phyloP scores from a whole-genome alignment of 164 flowering plant genomes.

The Tinospora cordifolia region DNA sequence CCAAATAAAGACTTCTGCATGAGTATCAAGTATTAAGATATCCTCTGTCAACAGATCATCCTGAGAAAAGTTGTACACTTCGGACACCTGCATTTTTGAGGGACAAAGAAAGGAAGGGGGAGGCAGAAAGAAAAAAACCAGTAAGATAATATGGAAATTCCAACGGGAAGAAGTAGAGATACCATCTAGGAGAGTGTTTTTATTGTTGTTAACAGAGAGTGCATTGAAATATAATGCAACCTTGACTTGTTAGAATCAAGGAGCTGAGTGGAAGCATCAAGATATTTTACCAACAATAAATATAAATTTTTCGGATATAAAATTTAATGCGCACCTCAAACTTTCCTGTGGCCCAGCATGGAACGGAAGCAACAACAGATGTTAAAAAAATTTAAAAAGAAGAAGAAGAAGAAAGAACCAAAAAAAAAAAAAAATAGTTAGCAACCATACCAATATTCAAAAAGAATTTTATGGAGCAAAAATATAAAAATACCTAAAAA shows the following conservation, averaged over 20 bases:
- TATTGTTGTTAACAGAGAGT: not conserved
- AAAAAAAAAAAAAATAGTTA: conserved; percentile 17
- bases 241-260: not conserved
- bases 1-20: conserved; percentile 97
- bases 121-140: not conserved
- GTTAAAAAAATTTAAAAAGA: too few species aligned
- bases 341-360: conserved; percentile 63
- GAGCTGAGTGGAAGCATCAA: not conserved
- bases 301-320: not conserved
- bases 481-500: not conserved
- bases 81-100: conserved; percentile 53
- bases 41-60: conserved; percentile 98
- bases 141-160: not conserved
- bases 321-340: conserved; percentile 58
- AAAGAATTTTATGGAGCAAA: not conserved
- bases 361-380: conserved; percentile 14
- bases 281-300: not conserved
- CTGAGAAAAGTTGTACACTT: conserved; percentile 85
- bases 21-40: conserved; percentile 83
- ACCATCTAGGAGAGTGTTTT: not conserved
- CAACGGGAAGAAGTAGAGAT: not conserved
- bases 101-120: not conserved
- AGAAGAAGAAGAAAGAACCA: conserved; percentile 11
- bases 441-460: conserved; percentile 11
- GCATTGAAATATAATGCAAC: not conserved